Conservation (phyloP, 2,329 filamentous ascomycete species). For the Rutstroemia sydowiana region DNA sequence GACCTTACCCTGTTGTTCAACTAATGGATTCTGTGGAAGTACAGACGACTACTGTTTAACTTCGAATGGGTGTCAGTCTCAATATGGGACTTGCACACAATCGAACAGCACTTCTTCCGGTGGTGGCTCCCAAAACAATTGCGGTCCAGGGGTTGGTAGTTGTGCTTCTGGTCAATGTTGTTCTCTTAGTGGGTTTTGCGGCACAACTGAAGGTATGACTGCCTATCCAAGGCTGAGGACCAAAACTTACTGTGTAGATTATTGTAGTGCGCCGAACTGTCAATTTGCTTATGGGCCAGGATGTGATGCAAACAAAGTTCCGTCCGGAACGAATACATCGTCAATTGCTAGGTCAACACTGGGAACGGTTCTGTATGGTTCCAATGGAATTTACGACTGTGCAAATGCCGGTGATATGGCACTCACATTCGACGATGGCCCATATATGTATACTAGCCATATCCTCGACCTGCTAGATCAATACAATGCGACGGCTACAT, state of each 20-base stretch:
- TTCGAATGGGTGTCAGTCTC: slow-evolving; percentile 18
- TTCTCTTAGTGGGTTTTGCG: slow-evolving; percentile 12
- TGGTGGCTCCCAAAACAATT: slow-evolving; percentile 41
- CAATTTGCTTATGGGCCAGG: slow-evolving; percentile 17
- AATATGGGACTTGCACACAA: slow-evolving; percentile 27
- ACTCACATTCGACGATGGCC: slow-evolving; percentile 62
- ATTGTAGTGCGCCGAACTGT: slow-evolving; percentile 18
- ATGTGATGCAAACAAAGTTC: slow-evolving; percentile 50
- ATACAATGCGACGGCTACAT: slow-evolving; percentile 58
- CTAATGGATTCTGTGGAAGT: slow-evolving; percentile 17
- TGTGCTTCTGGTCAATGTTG: slow-evolving; percentile 14
- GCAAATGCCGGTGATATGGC: slow-evolving; percentile 53
- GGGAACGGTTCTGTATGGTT: slow-evolving; percentile 49
- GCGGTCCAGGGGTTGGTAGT: slow-evolving; percentile 25
- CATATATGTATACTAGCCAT: slow-evolving; percentile 52
- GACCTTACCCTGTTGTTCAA: slow-evolving; percentile 26
- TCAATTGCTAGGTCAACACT: slow-evolving; percentile 40
- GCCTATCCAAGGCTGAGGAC: background rate
- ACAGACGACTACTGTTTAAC: slow-evolving; percentile 8
- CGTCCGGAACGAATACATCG: slow-evolving; percentile 47
- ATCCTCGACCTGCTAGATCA: slow-evolving; percentile 53
- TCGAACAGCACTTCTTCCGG: slow-evolving; percentile 41
- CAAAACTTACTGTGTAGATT: slow-evolving; percentile 1
- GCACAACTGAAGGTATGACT: background rate
- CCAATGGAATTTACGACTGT: slow-evolving; percentile 49